These are phyloP conservation scores for Sanghuangporus baumii DNA, from an alignment of 1,284 basidiomycete genomes.

Conservation along the genomic window DNA sequence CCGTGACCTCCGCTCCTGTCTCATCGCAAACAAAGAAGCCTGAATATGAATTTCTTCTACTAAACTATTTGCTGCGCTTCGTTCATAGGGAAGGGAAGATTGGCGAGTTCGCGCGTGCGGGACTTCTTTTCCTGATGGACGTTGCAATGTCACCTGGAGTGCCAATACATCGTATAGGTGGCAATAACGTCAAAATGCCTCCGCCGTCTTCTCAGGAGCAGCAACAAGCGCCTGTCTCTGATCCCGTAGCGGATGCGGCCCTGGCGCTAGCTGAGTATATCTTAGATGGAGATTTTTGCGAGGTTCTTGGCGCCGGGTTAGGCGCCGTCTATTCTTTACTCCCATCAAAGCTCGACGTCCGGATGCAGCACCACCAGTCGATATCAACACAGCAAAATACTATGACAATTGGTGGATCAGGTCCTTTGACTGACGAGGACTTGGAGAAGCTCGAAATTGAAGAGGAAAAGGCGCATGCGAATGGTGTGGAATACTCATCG, in stretches of 20 bases:
- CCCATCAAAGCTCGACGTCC: constrained; percentile 79
- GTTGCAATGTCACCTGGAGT: constrained; percentile 81
- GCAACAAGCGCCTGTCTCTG: constrained; percentile 31
- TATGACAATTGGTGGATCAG: constrained; percentile 55
- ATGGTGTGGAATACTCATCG: constrained; percentile 72
- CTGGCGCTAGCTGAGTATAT: constrained; percentile 90
- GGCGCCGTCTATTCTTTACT: constrained; percentile 91
- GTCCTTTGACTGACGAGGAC: constrained; percentile 45
- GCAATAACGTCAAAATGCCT: constrained; percentile 30
- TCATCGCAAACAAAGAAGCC: constrained; percentile 51
- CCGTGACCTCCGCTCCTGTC: constrained; percentile 46
- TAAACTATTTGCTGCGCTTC: constrained; percentile 94
- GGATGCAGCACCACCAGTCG: constrained; percentile 37
- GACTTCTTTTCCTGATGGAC: constrained; percentile 89
- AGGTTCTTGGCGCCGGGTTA: constrained; percentile 90
- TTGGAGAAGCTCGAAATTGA: constrained; percentile 47
- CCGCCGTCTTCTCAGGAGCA: constrained; percentile 22
- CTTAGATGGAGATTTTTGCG: constrained; percentile 92
- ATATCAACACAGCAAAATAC: constrained; percentile 40
- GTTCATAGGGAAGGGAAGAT: constrained; percentile 92
- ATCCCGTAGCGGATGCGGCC: constrained; percentile 77
- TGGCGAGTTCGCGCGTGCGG: constrained; percentile 91
- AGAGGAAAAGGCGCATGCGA: constrained; percentile 47
- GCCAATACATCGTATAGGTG: constrained; percentile 35
- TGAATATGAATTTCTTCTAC: constrained; percentile 93